phyloP scores from a whole-genome alignment of 768 basidiomycete genomes.

The Rhodotorula toruloides region DNA sequence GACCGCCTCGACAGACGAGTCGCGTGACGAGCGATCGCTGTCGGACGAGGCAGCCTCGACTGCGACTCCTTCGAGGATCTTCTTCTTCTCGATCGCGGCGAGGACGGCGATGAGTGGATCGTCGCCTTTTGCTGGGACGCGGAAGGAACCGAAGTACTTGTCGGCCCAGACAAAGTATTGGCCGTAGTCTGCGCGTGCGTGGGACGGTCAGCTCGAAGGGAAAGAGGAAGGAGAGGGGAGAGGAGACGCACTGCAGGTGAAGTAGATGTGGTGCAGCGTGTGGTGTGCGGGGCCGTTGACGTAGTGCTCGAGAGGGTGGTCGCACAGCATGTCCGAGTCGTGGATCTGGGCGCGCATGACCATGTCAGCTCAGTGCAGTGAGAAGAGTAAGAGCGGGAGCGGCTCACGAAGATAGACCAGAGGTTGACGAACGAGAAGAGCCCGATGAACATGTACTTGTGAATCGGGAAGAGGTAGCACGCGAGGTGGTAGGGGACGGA shows the following conservation, averaged over 20 bases:
- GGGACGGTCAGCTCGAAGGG: constrained; percentile 16
- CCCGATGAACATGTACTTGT: constrained; percentile 72
- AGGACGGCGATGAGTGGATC: constrained; percentile 78
- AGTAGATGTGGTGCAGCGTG: constrained; percentile 92
- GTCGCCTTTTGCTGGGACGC: constrained; percentile 72
- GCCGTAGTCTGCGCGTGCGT: constrained; percentile 24
- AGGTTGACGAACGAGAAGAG: constrained; percentile 89
- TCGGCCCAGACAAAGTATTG: constrained; percentile 98
- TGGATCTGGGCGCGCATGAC: constrained; percentile 63
- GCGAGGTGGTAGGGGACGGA: constrained; percentile 93
- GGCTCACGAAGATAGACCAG: constrained; percentile 79
- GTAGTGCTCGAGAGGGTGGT: constrained; percentile 73
- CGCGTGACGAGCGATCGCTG: neutral
- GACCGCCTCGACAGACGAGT: neutral
- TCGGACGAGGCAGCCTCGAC: neutral
- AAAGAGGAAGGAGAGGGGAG: neutral
- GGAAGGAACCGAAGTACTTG: constrained; percentile 73
- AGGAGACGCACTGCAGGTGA: constrained; percentile 81
- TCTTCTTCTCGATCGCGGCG: constrained; percentile 44
- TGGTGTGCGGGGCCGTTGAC: constrained; percentile 99
- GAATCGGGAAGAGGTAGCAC: constrained; percentile 81
- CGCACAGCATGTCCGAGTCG: constrained; percentile 97
- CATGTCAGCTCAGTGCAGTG: neutral
- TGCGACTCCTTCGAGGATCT: too few relatives aligned
- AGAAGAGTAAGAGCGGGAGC: neutral